A percentile compares a stretch with the other conserved stretches of the same genome.
These are phyloP conservation scores for Hibiscus trionum DNA, from an alignment of 345 rosid species.

Conservation along the genomic window DNA sequence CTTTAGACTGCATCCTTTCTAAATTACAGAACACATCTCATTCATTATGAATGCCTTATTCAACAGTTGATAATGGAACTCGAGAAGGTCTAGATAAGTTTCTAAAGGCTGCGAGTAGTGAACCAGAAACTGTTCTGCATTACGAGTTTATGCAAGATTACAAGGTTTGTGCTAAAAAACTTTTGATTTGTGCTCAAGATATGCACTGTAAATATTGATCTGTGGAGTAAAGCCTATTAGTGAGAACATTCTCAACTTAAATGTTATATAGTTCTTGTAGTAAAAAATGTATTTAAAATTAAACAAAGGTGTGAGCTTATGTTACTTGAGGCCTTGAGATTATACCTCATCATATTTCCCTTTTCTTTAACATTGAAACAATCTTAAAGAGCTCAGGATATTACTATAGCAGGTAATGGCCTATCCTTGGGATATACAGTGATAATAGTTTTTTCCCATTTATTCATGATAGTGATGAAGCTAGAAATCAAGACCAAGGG, in stretches of 20 bases:
- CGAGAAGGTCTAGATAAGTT: slow-evolving; percentile 94
- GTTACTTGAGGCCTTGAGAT: slow-evolving; percentile 2
- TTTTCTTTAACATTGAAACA: background rate
- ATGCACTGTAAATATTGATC: background rate
- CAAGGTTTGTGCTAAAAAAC: slow-evolving; percentile 46
- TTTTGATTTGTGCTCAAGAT: background rate
- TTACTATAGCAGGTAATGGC: background rate
- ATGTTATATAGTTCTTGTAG: background rate
- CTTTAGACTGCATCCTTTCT: background rate
- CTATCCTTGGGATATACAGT: background rate
- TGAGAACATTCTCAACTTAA: background rate
- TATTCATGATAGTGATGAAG: background rate
- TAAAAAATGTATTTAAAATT: background rate
- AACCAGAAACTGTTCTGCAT: slow-evolving; percentile 90
- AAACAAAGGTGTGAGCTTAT: background rate
- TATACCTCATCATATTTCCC: background rate
- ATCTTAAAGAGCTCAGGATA: background rate
- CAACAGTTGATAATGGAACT: slow-evolving; percentile 89
- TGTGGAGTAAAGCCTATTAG: background rate
- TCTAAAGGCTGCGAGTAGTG: slow-evolving; percentile 80
- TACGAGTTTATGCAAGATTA: slow-evolving; percentile 99
- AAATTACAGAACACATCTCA: background rate
- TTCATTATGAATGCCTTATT: slow-evolving; percentile 15
- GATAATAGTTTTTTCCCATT: background rate
- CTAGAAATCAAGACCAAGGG: no score